Conservation (phyloP, 371 early-diverging fungal species). For the Nosema granulosis region DNA sequence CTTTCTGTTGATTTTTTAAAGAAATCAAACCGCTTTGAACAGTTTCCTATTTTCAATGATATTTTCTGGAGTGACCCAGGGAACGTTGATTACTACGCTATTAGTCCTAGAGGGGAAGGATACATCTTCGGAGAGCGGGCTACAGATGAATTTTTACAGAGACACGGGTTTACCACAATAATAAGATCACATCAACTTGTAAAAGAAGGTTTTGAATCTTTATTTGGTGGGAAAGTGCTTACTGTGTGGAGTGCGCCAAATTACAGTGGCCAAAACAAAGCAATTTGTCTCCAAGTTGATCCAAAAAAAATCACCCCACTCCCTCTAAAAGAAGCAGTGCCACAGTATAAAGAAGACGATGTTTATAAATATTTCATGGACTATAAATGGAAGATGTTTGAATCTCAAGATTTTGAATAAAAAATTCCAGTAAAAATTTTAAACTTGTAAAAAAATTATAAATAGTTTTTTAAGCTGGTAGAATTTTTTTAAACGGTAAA, state of each 20-base stretch:
- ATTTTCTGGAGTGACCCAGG: conserved; percentile 64
- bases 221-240: conserved; percentile 36
- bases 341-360: conserved; percentile 11
- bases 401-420: background rate
- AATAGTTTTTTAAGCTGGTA: background rate
- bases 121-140: conserved; percentile 58
- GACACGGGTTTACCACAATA: conserved; percentile 16
- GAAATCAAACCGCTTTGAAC: conserved; percentile 51
- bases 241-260: conserved; percentile 57
- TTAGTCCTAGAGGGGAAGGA: conserved; percentile 59
- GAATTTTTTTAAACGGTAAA: background rate
- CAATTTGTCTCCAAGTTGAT: conserved; percentile 33
- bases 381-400: background rate
- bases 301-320: background rate
- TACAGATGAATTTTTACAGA: conserved; percentile 31
- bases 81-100: conserved; percentile 31
- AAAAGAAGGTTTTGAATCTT: conserved; percentile 34
- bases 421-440: background rate
- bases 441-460: background rate
- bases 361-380: conserved; percentile 5
- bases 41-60: conserved; percentile 48
- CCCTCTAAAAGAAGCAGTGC: conserved; percentile 3
- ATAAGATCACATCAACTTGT: conserved; percentile 56
- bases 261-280: conserved; percentile 51
- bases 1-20: conserved; percentile 35